Evolutionary conservation across 202 grass and related monocot genomes (phyloP).

Genomic region (Dendrocalamus latiflorus): DNA sequence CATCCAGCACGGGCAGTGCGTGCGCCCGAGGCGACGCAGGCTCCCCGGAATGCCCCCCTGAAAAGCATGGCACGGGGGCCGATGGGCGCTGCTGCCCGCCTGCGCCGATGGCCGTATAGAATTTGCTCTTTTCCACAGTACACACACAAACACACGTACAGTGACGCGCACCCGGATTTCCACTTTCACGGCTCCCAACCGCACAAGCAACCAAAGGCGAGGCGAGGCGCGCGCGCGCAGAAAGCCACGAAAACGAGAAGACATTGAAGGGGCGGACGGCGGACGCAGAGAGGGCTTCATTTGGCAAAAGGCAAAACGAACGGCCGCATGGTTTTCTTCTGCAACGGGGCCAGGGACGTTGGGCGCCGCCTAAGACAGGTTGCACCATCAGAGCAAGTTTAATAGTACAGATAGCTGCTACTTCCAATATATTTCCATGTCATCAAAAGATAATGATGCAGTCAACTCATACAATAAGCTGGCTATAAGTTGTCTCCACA

Average conservation of each 20-base stretch:
- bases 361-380: neutral
- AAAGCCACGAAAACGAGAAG: neutral
- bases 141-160: neutral
- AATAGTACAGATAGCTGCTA: too few species aligned
- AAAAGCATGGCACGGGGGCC: neutral
- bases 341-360: neutral
- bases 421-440: too few species aligned
- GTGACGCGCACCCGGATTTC: neutral
- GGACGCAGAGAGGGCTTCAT: neutral
- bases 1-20: neutral
- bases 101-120: neutral
- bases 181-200: constrained; percentile 21
- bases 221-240: neutral
- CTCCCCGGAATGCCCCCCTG: neutral
- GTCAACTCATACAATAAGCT: too few species aligned
- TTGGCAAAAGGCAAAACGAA: neutral
- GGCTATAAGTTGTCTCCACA: too few species aligned
- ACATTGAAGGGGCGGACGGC: neutral
- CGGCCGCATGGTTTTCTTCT: neutral
- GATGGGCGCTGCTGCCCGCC: neutral
- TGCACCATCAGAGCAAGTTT: too few species aligned
- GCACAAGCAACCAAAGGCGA: neutral
- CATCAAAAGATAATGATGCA: too few species aligned
- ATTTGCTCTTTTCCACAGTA: constrained; percentile 20
- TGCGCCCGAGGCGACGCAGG: neutral